Base-by-base conservation (phyloP, 345 rosid genomes). In the Ceriops decandra region DNA sequence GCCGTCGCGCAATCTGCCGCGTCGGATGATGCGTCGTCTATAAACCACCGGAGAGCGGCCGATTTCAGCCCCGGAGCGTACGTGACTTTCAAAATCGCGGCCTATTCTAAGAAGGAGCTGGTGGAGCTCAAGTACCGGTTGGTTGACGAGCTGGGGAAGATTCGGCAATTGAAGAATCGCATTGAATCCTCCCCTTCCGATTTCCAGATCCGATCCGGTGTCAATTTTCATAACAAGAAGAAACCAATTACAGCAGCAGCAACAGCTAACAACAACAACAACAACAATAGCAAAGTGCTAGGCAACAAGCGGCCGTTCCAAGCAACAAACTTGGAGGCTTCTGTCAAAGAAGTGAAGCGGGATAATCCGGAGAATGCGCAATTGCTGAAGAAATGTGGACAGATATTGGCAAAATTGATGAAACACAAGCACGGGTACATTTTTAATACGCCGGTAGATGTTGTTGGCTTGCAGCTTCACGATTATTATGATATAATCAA, bases 321-420 rank as follows among this genome's bases (percentile, higher is more conserved):
- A 0, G 42, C 77, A 13, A 60, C 66, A 7, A 67, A 66, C 35
- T 59, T 36, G 1, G 70, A 67, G 11, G 24, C 66, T 42, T 63
- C 28, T 1, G 66, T 65, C 56, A 72, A 72, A 47, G 85, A 74
- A 26, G 24, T 52, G 63, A 81, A 80, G 73, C 74, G 76, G 58
- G 28, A 74, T 51, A 74, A 68, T 30, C 79, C 63, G 10, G 88
- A 85, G 42, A 82, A 68, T 54, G 73, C 80, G 52, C 82, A 72
- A 63, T 76, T 75, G 82, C 21, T 85, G 84, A 84, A 72, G 74
- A 75, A 56, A 15, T 87, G 90, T 64, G 65, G 78, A 24, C 90
- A 85, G 77, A 89, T 85, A 74, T 76, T 89, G 82, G 76, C 47
- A 38, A 90, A 86, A 76, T 79, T 90, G 79, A 88, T 90, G 91